These are phyloP conservation scores for Pseudogymnoascus verrucosus DNA, from an alignment of 2,329 filamentous ascomycete species.

Conservation along the genomic window DNA sequence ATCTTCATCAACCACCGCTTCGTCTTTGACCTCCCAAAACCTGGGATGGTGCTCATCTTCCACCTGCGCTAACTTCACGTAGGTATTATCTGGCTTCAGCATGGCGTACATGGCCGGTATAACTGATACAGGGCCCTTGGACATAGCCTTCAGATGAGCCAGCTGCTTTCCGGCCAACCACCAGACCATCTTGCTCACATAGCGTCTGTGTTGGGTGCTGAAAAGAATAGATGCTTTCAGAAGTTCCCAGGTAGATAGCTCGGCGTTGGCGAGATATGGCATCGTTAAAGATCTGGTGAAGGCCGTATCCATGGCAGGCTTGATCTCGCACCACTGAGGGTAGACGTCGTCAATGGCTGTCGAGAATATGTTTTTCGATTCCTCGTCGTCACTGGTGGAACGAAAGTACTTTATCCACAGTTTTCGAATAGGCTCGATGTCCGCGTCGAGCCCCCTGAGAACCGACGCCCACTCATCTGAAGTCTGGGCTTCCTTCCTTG, in stretches of 20 bases:
- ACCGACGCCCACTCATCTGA: conserved; percentile 15
- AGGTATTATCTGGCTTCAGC: conserved; percentile 16
- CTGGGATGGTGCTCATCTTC: not conserved
- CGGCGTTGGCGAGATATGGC: conserved; percentile 11
- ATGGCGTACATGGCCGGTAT: conserved; percentile 16
- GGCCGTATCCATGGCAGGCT: conserved; percentile 17
- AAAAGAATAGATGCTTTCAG: conserved; percentile 36
- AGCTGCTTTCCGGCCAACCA: conserved; percentile 25
- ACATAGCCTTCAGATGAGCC: conserved; percentile 20
- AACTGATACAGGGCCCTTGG: conserved; percentile 6
- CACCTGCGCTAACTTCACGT: conserved; percentile 12
- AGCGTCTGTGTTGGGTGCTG: conserved; percentile 11
- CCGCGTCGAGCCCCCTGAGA: conserved; percentile 11
- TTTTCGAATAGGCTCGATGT: conserved; percentile 12
- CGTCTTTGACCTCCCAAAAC: not conserved
- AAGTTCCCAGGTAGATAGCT: conserved; percentile 33
- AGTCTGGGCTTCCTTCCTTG: conserved; percentile 8
- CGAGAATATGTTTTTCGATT: conserved; percentile 4
- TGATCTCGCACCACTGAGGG: conserved; percentile 19
- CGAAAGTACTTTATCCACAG: conserved; percentile 13
- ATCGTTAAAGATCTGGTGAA: conserved; percentile 16
- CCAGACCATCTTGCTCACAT: conserved; percentile 19
- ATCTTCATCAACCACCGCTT: not conserved
- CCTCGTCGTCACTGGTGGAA: not conserved
- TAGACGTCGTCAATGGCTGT: conserved; percentile 13